phyloP scores from a whole-genome alignment of 2,329 filamentous ascomycete genomes.

The Alternaria hordeiaustralica region DNA sequence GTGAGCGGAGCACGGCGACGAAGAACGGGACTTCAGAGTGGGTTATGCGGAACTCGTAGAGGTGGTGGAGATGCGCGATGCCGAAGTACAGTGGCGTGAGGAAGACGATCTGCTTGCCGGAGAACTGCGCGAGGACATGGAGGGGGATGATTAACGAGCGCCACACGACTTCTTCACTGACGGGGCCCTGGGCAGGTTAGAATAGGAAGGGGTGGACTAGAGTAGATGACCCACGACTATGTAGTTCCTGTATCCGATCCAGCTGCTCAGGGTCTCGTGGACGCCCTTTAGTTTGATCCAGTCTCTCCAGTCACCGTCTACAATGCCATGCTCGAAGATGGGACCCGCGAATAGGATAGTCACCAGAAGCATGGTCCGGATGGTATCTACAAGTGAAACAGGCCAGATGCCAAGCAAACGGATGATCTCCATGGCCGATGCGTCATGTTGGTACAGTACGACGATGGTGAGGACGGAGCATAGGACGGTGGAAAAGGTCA shows the following conservation, averaged over 20 bases:
- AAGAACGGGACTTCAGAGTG: constrained; percentile 72
- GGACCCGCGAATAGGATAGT: constrained; percentile 82
- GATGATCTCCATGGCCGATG: constrained; percentile 61
- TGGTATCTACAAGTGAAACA: constrained; percentile 68
- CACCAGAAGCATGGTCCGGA: constrained; percentile 72
- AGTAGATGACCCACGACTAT: constrained; percentile 69
- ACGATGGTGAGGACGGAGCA: constrained; percentile 72
- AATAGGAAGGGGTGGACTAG: not conserved
- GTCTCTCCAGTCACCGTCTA: constrained; percentile 71
- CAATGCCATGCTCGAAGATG: constrained; percentile 77
- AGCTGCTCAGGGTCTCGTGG: constrained; percentile 67
- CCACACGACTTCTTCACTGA: constrained; percentile 94
- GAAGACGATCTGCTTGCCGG: constrained; percentile 69
- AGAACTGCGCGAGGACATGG: constrained; percentile 70
- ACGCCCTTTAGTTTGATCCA: constrained; percentile 66
- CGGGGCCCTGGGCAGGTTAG: constrained; percentile 64
- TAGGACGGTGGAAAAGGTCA: constrained; percentile 74
- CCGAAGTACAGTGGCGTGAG: constrained; percentile 88
- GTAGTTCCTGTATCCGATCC: constrained; percentile 85
- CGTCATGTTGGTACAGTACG: constrained; percentile 65
- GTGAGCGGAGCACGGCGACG: constrained; percentile 71
- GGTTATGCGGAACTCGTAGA: constrained; percentile 89
- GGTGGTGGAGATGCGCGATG: constrained; percentile 91
- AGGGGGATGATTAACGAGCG: constrained; percentile 84
- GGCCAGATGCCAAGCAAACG: constrained; percentile 85